Evolutionary conservation across 495 filamentous ascomycete species (phyloP).

Genomic region (Neurospora discreta): DNA sequence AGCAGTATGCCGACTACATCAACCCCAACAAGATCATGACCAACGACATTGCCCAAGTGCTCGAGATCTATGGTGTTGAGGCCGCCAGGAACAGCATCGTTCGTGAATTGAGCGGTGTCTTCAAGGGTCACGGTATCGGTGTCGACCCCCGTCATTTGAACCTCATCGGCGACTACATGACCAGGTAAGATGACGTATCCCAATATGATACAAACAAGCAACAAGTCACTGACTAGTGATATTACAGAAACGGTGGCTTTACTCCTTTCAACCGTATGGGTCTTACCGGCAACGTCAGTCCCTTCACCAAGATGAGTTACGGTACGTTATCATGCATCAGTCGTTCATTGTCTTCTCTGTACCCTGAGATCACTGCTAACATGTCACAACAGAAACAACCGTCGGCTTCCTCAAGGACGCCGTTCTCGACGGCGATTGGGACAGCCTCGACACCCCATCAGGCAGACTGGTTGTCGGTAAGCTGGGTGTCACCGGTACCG

Average conservation of each 20-base stretch:
- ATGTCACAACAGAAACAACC: conserved; percentile 53
- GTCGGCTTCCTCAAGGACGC: conserved; percentile 86
- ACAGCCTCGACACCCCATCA: conserved; percentile 76
- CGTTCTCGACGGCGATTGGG: conserved; percentile 78
- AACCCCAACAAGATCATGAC: conserved; percentile 80
- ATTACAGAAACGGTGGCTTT: conserved; percentile 60
- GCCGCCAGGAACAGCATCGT: conserved; percentile 80
- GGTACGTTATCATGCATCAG: conserved; percentile 20
- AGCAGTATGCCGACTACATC: conserved; percentile 74
- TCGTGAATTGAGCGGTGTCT: conserved; percentile 75
- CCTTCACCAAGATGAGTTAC: conserved; percentile 97
- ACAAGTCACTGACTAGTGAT: not conserved
- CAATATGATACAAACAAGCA: not conserved
- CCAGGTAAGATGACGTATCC: conserved; percentile 21
- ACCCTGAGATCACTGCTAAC: not conserved
- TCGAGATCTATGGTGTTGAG: conserved; percentile 83
- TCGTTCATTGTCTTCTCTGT: not conserved
- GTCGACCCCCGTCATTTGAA: conserved; percentile 91
- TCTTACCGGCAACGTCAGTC: conserved; percentile 67
- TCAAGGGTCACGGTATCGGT: conserved; percentile 82
- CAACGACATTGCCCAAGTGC: conserved; percentile 82
- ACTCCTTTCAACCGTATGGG: conserved; percentile 85
- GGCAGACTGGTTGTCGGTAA: conserved; percentile 81
- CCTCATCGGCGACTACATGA: conserved; percentile 96
- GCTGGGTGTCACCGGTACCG: conserved; percentile 73